Conservation (phyloP, 129 eudicot genomes). For the Flaveria brownii region DNA sequence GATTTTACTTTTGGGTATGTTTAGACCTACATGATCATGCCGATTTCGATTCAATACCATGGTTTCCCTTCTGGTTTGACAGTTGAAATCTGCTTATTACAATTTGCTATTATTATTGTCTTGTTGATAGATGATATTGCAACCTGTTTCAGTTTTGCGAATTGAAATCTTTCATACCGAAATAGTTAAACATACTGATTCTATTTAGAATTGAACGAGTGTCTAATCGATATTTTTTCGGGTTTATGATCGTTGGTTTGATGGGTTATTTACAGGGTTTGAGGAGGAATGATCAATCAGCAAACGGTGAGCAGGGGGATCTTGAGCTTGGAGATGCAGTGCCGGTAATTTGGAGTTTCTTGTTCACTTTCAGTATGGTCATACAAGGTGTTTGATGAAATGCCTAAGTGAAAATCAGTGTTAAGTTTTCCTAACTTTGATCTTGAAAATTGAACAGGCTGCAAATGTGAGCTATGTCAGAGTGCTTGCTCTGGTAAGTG, state of each 20-base stretch:
- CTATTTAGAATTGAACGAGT: too few relatives aligned
- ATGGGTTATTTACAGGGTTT: conserved; percentile 35
- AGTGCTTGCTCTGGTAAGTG: conserved; percentile 73
- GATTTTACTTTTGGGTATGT: too few relatives aligned
- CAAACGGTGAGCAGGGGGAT: conserved; percentile 61
- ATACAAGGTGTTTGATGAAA: conserved; percentile 23
- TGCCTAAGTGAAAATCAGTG: conserved; percentile 15
- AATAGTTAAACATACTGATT: too few relatives aligned
- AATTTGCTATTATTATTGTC: too few relatives aligned
- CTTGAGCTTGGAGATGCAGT: conserved; percentile 77
- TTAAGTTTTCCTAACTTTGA: conserved; percentile 27
- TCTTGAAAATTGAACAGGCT: conserved; percentile 51
- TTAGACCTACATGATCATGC: too few relatives aligned
- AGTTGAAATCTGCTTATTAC: too few relatives aligned
- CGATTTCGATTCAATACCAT: too few relatives aligned
- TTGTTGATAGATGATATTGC: too few relatives aligned
- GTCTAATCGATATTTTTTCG: too few relatives aligned
- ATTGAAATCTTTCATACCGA: too few relatives aligned
- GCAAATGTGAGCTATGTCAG: conserved; percentile 75
- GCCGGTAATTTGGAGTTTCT: conserved; percentile 50
- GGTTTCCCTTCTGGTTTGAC: too few relatives aligned
- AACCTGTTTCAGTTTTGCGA: too few relatives aligned
- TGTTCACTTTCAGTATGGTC: background rate
- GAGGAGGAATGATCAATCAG: conserved; percentile 46
- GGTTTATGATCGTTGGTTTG: background rate